Percentiles rank a stretch among this genome's conserved stretches.
These are phyloP conservation scores for Saprolegnia diclina DNA, from an alignment of 352 stramenopile species.

Conservation along the genomic window DNA sequence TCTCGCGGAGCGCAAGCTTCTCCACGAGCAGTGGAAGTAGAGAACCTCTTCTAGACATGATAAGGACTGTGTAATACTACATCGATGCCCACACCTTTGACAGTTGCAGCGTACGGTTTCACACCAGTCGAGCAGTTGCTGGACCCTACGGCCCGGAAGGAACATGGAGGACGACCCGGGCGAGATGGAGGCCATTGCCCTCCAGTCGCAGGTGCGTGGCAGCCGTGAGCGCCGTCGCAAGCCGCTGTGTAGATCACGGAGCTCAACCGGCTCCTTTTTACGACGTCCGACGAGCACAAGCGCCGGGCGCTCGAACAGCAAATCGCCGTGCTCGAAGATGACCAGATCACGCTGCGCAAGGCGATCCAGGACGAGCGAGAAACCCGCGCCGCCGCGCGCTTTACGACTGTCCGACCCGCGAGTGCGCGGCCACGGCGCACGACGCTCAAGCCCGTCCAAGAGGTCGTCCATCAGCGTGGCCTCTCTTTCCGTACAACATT, in stretches of 20 bases:
- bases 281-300: slow-evolving; percentile 55
- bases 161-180: slow-evolving; percentile 14
- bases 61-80: background rate
- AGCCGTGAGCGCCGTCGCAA: background rate
- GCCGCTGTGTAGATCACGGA: slow-evolving; percentile 49
- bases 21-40: slow-evolving; percentile 83
- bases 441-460: slow-evolving; percentile 47
- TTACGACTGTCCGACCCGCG: slow-evolving; percentile 65
- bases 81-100: too few species aligned
- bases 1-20: slow-evolving; percentile 63
- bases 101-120: too few species aligned
- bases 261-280: slow-evolving; percentile 69
- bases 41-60: slow-evolving; percentile 2
- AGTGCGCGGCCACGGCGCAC: slow-evolving; percentile 53
- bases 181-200: slow-evolving; percentile 16
- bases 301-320: slow-evolving; percentile 58
- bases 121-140: too few species aligned
- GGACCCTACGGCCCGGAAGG: background rate
- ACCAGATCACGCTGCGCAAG: slow-evolving; percentile 31
- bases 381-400: slow-evolving; percentile 29
- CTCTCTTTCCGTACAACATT: background rate
- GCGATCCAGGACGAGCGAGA: slow-evolving; percentile 44
- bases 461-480: slow-evolving; percentile 30
- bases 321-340: slow-evolving; percentile 49
- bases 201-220: slow-evolving; percentile 17